Evolutionary conservation across 208 protist species (phyloP), one percentile per base, ranked within the genome.

Genomic region (Wallacemonas rigidus): DNA sequence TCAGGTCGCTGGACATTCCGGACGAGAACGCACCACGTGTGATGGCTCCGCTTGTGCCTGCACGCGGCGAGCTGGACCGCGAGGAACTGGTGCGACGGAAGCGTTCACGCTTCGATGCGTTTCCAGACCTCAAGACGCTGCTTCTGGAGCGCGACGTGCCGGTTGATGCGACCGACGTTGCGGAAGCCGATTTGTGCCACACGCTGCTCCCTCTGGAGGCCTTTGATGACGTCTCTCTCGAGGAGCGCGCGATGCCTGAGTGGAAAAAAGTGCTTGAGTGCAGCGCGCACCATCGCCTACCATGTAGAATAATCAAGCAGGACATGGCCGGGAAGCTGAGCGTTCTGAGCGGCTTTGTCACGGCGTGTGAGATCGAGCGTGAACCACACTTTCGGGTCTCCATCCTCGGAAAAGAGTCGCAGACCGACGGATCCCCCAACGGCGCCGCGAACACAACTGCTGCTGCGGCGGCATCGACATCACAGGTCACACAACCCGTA

Each of bases 161-260:
- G n/a, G 1, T 60, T 12, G 67, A 67, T n/a, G 68, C 81, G 12
- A 64, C 58, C 6, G 57, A 44, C 4, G 51, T 38, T 8, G 56
- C 38, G 12, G 74, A 74, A 7, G 35, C 43, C 2, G 83, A 80
- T 12, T 69, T 54, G 36, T 95, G 89, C 74, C 75, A 92, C 63
- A 67, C 82, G 1, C 91, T 94, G 36, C 76, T 99, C 9, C 96
- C 96, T 2, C 81, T 99, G 9, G 89, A 98, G 60, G 83, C 84
- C 2, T 98, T 99, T 77, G 98, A 99, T 75, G 86, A 94, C 58
- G 74, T 85, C 11, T 70, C 90, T 15, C 98, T 89, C 73, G 97
- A 99, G 56, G 85, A 89, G 51, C 82, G 95, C 40, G 77, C 75
- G 1, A 55, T 80, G 1, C 63, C 60, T n/a, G 91, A 98, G 71